Evolutionary conservation across 768 basidiomycete species (phyloP), one percentile per base, ranked within the genome.

Genomic region (Mycena vulgaris): DNA sequence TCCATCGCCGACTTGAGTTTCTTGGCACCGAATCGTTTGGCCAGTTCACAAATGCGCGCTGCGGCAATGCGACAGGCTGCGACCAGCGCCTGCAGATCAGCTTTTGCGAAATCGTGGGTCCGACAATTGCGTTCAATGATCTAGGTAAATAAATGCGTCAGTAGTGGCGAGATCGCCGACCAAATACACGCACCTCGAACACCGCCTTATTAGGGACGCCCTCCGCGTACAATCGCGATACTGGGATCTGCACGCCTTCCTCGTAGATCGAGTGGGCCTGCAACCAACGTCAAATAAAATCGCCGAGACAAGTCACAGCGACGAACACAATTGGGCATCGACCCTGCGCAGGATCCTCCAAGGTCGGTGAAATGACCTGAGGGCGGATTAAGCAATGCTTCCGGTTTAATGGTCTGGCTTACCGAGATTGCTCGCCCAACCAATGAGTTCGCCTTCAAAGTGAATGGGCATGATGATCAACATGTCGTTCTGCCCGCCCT

Each of bases 391-490:
- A 30, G 6, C 69, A 63, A 25, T 62, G 63, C 28, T 61, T 70
- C 39, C 65, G 6, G 66, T 68, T 52, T 62, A 62, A 49, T 72
- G 71, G 9, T n/a, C n/a, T n/a, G 13, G 19, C 11, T 4, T 45
- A 45, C 71, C 71, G 10, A 72, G 65, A 25, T 72, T 72, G 7
- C 52, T 28, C 2, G 57, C 40, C 48, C 39, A 70, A 10, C 63
- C 71, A 23, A 69, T 68, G 17, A 75, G 52, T 42, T 75, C 60
- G 35, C 61, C 48, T 27, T 68, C 39, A 47, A 69, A 42, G 57
- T 66, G 55, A 33, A 72, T 58, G 9, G 72, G 67, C 66, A 70
- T 63, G 62, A 72, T 67, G 16, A 72, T 53, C 31, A 71, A 49
- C 70, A 52, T 48, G 47, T 66, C 63, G 37, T 63, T 63, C 42